A percentile compares a stretch with the other conserved stretches of the same genome.
Evolutionary conservation across 495 filamentous ascomycete species (phyloP).

Genomic region (Penicillium silybi): DNA sequence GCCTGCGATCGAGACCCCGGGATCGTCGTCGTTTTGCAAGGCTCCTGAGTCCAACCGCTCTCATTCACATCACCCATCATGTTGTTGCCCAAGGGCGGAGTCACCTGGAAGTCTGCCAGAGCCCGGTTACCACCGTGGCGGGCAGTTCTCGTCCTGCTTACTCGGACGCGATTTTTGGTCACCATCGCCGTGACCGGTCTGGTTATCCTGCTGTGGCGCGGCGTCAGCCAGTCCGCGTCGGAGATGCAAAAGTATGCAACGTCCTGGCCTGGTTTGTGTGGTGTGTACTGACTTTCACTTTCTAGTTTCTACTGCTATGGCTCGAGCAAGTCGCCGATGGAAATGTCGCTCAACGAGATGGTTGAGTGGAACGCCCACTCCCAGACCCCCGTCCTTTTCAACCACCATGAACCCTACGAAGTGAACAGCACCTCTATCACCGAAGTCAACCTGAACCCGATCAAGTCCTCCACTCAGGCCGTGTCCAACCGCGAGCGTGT

Average conservation of each 20-base stretch:
- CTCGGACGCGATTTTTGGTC: constrained; percentile 74
- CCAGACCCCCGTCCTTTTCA: constrained; percentile 91
- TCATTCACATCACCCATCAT: constrained; percentile 33
- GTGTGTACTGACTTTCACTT: constrained; percentile 15
- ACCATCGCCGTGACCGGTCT: constrained; percentile 67
- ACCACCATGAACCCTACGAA: constrained; percentile 83
- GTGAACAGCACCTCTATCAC: constrained; percentile 77
- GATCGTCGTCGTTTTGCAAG: constrained; percentile 20
- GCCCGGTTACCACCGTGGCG: constrained; percentile 76
- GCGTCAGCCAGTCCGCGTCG: constrained; percentile 71
- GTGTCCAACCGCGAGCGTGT: constrained; percentile 77
- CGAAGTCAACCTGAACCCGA: constrained; percentile 76
- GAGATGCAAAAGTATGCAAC: constrained; percentile 83
- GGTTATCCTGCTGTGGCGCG: constrained; percentile 85
- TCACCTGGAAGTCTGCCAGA: constrained; percentile 89
- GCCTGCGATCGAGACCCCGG: constrained; percentile 14
- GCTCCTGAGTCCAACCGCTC: constrained; percentile 14
- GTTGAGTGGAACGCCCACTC: constrained; percentile 82
- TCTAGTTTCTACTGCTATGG: constrained; percentile 95
- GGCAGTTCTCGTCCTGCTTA: constrained; percentile 71
- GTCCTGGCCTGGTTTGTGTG: not conserved
- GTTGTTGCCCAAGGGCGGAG: constrained; percentile 82
- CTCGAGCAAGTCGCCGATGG: constrained; percentile 86
- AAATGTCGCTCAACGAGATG: constrained; percentile 88
- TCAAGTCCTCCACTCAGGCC: constrained; percentile 77